phyloP scores from a whole-genome alignment of 2,329 filamentous ascomycete species.

The Dactylellina cionopaga region DNA sequence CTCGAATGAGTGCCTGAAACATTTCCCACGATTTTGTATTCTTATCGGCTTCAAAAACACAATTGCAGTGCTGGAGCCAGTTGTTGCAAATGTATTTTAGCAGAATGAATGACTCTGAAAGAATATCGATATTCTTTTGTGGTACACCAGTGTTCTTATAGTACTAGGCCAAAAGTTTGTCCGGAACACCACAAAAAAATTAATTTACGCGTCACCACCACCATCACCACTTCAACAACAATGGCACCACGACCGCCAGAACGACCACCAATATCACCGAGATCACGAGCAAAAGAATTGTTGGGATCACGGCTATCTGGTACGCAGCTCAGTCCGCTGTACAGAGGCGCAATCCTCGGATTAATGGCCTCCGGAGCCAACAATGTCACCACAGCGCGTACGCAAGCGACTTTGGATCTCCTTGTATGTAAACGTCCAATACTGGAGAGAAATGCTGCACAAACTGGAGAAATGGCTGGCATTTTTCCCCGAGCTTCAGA shows the following conservation, averaged over 20 bases:
- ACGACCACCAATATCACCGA: no score
- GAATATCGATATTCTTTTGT: neutral
- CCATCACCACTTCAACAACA: no score
- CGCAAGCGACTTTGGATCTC: neutral
- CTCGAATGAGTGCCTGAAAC: constrained; percentile 1
- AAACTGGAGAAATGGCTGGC: constrained; percentile 11
- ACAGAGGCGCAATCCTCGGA: no score
- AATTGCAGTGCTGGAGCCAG: constrained; percentile 15
- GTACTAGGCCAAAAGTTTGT: neutral
- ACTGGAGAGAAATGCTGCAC: constrained; percentile 6
- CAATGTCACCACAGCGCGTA: neutral
- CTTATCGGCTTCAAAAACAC: neutral
- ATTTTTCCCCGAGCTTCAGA: constrained; percentile 6
- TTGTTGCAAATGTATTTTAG: constrained; percentile 10
- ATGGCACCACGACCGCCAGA: no score
- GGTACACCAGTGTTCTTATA: neutral
- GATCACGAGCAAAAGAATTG: no score
- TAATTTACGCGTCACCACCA: no score
- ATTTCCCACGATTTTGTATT: neutral
- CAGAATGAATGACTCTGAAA: constrained; percentile 8
- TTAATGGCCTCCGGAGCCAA: no score
- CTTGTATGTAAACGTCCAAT: constrained; percentile 6
- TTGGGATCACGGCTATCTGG: no score
- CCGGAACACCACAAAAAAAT: neutral
- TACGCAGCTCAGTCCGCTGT: no score